Evolutionary conservation across 345 rosid genomes (phyloP).

Genomic region (Populus simonii): DNA sequence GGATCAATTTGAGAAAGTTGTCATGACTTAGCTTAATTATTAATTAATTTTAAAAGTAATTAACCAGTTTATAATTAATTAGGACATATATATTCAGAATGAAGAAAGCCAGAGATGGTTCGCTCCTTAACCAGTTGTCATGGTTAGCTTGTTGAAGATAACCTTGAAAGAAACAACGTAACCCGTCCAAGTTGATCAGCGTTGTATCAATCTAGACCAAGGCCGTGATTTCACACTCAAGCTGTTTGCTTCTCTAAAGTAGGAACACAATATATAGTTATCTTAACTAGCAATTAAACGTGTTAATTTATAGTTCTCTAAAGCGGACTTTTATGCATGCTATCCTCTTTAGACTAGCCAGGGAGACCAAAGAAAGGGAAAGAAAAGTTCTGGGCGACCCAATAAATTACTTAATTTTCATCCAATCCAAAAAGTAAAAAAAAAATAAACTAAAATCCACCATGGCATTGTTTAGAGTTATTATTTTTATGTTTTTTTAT

Average conservation of each 20-base stretch:
- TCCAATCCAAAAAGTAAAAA: not conserved
- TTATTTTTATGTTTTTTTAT: no score
- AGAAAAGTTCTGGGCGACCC: not conserved
- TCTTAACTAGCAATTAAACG: not conserved
- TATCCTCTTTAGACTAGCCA: not conserved
- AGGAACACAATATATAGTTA: not conserved
- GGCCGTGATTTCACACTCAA: not conserved
- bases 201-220: constrained; percentile 33
- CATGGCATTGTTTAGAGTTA: not conserved
- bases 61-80: no score
- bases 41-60: not conserved
- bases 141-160: not conserved
- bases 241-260: not conserved
- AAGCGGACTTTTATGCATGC: not conserved
- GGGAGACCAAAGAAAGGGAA: not conserved
- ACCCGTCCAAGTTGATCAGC: constrained; percentile 27
- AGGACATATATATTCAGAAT: no score
- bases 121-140: no score
- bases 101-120: not conserved
- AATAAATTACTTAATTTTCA: not conserved
- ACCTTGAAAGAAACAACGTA: not conserved
- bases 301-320: not conserved
- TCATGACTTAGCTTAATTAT: not conserved
- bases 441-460: not conserved
- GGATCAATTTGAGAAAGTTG: not conserved